Conservation (phyloP, 1,284 basidiomycete genomes). For the Cryptococcus jaspeensis region DNA sequence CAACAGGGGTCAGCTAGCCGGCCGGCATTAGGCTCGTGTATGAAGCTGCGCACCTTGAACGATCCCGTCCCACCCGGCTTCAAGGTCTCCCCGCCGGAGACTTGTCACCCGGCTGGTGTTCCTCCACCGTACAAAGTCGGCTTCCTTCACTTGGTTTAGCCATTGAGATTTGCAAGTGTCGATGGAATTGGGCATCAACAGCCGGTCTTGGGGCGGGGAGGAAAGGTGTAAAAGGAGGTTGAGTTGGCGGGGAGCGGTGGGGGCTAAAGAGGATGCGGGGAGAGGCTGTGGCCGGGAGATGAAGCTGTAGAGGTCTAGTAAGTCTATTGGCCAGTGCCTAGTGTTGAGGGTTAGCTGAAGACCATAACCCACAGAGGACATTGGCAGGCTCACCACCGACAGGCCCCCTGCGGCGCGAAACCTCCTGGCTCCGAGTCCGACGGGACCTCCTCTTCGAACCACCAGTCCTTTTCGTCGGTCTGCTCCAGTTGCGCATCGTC, state of each 20-base stretch:
- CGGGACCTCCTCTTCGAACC: conserved; percentile 67
- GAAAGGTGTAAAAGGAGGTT: conserved; percentile 78
- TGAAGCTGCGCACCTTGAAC: conserved; percentile 66
- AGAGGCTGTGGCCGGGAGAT: conserved; percentile 30
- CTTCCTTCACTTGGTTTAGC: conserved; percentile 91
- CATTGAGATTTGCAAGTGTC: conserved; percentile 86
- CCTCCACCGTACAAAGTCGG: conserved; percentile 91
- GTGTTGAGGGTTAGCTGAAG: too few relatives aligned
- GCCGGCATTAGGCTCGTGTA: background rate
- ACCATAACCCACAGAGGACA: background rate
- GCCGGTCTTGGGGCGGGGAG: conserved; percentile 69
- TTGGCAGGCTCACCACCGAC: conserved; percentile 66
- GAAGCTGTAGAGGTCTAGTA: conserved; percentile 73
- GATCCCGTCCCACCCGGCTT: conserved; percentile 91
- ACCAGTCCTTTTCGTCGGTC: conserved; percentile 74
- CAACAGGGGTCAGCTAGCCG: background rate
- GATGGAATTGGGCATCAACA: conserved; percentile 70
- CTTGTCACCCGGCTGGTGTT: conserved; percentile 88
- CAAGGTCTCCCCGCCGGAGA: conserved; percentile 81
- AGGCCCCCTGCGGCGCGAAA: conserved; percentile 53
- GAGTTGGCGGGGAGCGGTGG: conserved; percentile 56
- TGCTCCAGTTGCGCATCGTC: conserved; percentile 69
- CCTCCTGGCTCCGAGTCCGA: conserved; percentile 58
- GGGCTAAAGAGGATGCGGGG: conserved; percentile 15
- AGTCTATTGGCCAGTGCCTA: conserved; percentile 95